These are phyloP conservation scores for Xanthoconium purpureum DNA, from an alignment of 768 basidiomycete species.

Conservation along the genomic window DNA sequence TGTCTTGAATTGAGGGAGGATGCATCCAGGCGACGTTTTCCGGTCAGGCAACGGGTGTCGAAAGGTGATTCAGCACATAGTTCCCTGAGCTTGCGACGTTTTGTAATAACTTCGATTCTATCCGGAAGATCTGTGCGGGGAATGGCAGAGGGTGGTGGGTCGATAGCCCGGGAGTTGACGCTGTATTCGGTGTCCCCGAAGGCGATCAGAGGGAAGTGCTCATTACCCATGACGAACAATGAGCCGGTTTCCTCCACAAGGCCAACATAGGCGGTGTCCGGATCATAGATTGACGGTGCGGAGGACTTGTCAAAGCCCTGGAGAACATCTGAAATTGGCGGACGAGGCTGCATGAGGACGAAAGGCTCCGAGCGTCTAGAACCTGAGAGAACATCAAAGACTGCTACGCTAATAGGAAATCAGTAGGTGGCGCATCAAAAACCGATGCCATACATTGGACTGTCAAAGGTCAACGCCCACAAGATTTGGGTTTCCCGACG, in stretches of 20 bases:
- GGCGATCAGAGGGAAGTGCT: slow-evolving; percentile 76
- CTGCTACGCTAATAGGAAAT: slow-evolving; percentile 58
- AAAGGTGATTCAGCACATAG: slow-evolving; percentile 37
- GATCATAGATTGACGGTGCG: slow-evolving; percentile 38
- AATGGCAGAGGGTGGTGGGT: slow-evolving; percentile 33
- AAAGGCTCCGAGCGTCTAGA: slow-evolving; percentile 57
- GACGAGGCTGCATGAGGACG: slow-evolving; percentile 84
- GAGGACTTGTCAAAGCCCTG: slow-evolving; percentile 40
- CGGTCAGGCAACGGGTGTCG: slow-evolving; percentile 61
- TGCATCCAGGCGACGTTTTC: slow-evolving; percentile 53
- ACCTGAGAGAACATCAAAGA: slow-evolving; percentile 69
- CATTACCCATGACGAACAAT: slow-evolving; percentile 83
- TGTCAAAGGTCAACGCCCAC: slow-evolving; percentile 59
- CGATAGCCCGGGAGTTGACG: slow-evolving; percentile 32
- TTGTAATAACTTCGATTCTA: slow-evolving; percentile 46
- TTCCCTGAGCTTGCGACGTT: slow-evolving; percentile 42
- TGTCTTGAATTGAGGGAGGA: slow-evolving; percentile 50
- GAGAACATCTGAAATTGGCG: slow-evolving; percentile 69
- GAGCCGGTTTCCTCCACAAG: slow-evolving; percentile 67
- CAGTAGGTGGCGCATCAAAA: background rate
- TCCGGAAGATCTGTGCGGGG: slow-evolving; percentile 34
- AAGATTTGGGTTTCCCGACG: slow-evolving; percentile 39
- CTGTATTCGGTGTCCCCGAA: slow-evolving; percentile 51
- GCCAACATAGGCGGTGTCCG: slow-evolving; percentile 77
- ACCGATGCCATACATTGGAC: slow-evolving; percentile 58